phyloP scores from a whole-genome alignment of 2,329 filamentous ascomycete species.

The Leptodontidium sp. region DNA sequence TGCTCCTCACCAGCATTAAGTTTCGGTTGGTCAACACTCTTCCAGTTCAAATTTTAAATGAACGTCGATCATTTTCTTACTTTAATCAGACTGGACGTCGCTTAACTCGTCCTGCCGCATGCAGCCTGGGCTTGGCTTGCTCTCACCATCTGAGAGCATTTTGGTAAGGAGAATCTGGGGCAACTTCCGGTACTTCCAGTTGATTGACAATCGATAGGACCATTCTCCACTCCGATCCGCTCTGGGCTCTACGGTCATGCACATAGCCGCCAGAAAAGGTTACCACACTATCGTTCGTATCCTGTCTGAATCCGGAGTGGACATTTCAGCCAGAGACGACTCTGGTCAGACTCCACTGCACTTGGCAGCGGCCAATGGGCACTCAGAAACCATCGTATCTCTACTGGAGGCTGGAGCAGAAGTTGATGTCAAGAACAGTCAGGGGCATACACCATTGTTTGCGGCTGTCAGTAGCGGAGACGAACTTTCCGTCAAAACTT shows the following conservation, averaged over 20 bases:
- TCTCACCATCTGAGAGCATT: not conserved
- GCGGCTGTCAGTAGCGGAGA: not conserved
- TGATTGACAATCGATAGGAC: not conserved
- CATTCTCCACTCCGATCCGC: not conserved
- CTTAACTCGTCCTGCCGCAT: not conserved
- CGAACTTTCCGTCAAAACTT: not conserved
- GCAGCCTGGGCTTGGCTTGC: not conserved
- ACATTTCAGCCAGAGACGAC: not conserved
- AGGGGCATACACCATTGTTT: not conserved
- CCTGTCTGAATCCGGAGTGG: not conserved
- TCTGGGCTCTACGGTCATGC: not conserved
- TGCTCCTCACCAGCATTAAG: not conserved
- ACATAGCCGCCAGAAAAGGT: not conserved
- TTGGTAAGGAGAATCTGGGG: no score
- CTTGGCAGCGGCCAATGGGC: not conserved
- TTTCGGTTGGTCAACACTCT: not conserved
- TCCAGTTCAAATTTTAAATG: not conserved
- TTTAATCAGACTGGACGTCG: not conserved
- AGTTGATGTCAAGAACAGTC: not conserved
- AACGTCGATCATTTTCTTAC: not conserved
- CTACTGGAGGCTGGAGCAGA: conserved; percentile 2
- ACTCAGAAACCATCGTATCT: not conserved
- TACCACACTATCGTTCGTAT: conserved; percentile 7
- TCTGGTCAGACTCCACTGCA: not conserved
- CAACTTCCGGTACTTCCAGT: not conserved